Evolutionary conservation across 345 rosid genomes (phyloP).

Genomic region (Euphorbia peplus): DNA sequence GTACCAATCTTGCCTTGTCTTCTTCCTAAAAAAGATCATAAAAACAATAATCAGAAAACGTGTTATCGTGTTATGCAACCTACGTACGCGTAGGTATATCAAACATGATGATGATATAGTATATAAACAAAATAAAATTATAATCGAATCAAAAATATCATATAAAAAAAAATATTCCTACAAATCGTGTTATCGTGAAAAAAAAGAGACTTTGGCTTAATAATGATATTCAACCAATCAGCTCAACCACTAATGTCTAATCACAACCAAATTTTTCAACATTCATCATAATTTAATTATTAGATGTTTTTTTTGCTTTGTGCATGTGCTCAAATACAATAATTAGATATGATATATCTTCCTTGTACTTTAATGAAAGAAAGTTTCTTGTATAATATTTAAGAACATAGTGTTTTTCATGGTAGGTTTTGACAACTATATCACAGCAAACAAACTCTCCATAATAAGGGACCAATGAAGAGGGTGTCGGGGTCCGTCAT

Average conservation of each 20-base stretch:
- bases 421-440: too few relatives aligned
- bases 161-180: too few relatives aligned
- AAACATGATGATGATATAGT: too few relatives aligned
- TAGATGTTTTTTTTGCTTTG: background rate
- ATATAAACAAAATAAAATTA: too few relatives aligned
- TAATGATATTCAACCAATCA: background rate
- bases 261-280: slow-evolving; percentile 5
- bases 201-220: background rate
- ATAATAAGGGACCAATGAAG: too few relatives aligned
- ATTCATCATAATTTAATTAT: background rate
- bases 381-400: slow-evolving; percentile 5
- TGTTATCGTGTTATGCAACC: too few relatives aligned
- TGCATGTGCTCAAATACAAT: background rate
- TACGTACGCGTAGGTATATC: too few relatives aligned
- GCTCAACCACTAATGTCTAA: slow-evolving; percentile 14
- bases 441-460: too few relatives aligned
- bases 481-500: too few relatives aligned
- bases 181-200: too few relatives aligned
- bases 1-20: slow-evolving; percentile 92
- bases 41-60: too few relatives aligned
- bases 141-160: too few relatives aligned
- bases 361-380: slow-evolving; percentile 1
- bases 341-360: background rate
- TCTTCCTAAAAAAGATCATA: slow-evolving; percentile 64
- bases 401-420: slow-evolving; percentile 1